Base-by-base conservation (phyloP, 805 yeast species). In the Saccharomycopsis amapae region DNA sequence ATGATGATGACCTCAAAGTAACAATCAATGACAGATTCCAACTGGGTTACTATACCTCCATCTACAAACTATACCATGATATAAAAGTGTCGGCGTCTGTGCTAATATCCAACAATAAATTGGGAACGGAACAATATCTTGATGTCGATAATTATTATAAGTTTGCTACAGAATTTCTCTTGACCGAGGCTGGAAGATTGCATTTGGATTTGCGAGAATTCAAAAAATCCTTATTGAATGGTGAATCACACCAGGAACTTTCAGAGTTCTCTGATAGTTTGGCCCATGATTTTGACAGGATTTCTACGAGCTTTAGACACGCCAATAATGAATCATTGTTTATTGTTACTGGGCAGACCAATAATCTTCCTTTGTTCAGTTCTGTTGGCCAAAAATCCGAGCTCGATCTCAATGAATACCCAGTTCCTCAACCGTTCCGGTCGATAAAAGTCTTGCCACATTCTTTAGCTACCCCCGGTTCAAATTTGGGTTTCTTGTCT, bases 321-420 rank as follows among this genome's bases (percentile, higher is more conserved):
- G 67, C 74, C 2, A 73, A 79, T 44, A 76, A 77, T n/a, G 93
- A 89, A 61, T 76, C 88, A 0, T 71, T 75, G 50, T 75, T 72
- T 48, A 62, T 81, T 28, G 63, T 75, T 7, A 78, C 83, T 22
- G 53, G 51, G 4, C 43, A 43, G 3, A 74, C 75, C 17, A 74
- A 75, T 35, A 87, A 81, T 34, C 71, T 76, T 24, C 95, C 96
- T 12, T 67, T 93, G 41, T 90, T 93, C 59, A 74, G 95, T 4
- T 81, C 95, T 0, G 63, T 81, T 31, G 71, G 76, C 28, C 72
- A 75, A 24, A 82, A 78, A 56, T 85, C 97, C 0, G 66, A 73
- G 18, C 63, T 88, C 43, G 97, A 93, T 59, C 76, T 80, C 38
- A 76, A 95, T 51, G 79, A 78, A 41, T 76, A 84, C 2, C 64